Evolutionary conservation across 169 alveolate genomes (phyloP).

Genomic region (Cryptosporidium muris): DNA sequence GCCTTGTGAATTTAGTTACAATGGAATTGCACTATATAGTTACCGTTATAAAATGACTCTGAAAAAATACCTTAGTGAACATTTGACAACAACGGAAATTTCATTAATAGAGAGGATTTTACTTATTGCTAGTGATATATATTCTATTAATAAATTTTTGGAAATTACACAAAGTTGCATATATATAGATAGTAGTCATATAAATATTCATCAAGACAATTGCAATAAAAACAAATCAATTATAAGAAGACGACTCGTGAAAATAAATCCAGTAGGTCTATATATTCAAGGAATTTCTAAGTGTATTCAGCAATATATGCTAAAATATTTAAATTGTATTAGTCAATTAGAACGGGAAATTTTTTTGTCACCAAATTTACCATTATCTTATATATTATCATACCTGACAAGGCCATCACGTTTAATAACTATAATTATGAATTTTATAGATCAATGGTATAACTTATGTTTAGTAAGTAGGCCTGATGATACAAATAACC

Average conservation of each 20-base stretch:
- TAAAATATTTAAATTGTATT: slow-evolving; percentile 25
- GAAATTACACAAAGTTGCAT: slow-evolving; percentile 12
- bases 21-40: slow-evolving; percentile 29
- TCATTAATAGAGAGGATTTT: slow-evolving; percentile 6
- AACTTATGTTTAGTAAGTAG: slow-evolving; percentile 7
- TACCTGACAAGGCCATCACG: slow-evolving; percentile 20
- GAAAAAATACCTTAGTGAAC: slow-evolving; percentile 7
- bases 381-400: slow-evolving; percentile 35
- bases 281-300: slow-evolving; percentile 35
- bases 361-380: slow-evolving; percentile 38
- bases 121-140: slow-evolving; percentile 29
- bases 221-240: not conserved
- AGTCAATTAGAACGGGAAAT: slow-evolving; percentile 44
- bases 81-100: slow-evolving; percentile 26
- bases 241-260: slow-evolving; percentile 19
- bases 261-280: slow-evolving; percentile 55
- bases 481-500: slow-evolving; percentile 3
- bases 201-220: not conserved
- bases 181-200: not conserved
- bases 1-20: slow-evolving; percentile 10
- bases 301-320: slow-evolving; percentile 34
- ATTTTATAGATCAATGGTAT: slow-evolving; percentile 58
- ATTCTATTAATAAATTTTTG: slow-evolving; percentile 50
- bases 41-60: slow-evolving; percentile 15
- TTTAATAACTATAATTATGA: slow-evolving; percentile 11